Conservation (phyloP, 2,329 filamentous ascomycete species). For the Pseudogymnoascus verrucosus region DNA sequence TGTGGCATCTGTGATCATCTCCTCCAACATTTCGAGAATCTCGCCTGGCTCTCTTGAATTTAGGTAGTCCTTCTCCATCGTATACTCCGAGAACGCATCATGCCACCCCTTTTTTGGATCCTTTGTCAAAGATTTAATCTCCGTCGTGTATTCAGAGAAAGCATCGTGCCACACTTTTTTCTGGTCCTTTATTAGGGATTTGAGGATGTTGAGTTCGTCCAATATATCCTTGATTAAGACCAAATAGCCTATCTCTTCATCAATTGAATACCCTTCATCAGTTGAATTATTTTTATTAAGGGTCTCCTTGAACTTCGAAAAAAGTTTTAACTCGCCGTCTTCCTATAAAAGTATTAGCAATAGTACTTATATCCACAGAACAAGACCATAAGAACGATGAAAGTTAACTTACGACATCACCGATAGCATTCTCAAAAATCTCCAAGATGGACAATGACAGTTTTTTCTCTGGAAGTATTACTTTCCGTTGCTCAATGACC, state of each 20-base stretch:
- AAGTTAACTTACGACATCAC: not conserved
- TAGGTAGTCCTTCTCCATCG: constrained; percentile 2
- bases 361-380: not conserved
- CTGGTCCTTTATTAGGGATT: not conserved
- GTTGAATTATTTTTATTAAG: not conserved
- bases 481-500: not conserved
- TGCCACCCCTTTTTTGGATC: constrained; percentile 12
- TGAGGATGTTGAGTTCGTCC: constrained; percentile 14
- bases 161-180: not conserved
- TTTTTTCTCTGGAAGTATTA: not conserved
- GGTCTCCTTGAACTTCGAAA: not conserved
- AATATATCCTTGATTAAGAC: constrained; percentile 16
- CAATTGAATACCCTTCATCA: not conserved
- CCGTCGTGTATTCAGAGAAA: not conserved
- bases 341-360: not conserved
- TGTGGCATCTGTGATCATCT: constrained; percentile 13
- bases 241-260: not conserved
- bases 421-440: constrained; percentile 1
- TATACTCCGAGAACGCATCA: constrained; percentile 9
- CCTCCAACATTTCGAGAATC: constrained; percentile 9
- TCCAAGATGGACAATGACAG: not conserved
- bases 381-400: not conserved
- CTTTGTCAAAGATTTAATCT: constrained; percentile 12
- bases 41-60: constrained; percentile 10
- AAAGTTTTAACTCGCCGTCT: not conserved